Percentiles rank a stretch among this genome's conserved stretches.
Conservation (phyloP, 345 rosid species). For the Eucalyptus regnans region DNA sequence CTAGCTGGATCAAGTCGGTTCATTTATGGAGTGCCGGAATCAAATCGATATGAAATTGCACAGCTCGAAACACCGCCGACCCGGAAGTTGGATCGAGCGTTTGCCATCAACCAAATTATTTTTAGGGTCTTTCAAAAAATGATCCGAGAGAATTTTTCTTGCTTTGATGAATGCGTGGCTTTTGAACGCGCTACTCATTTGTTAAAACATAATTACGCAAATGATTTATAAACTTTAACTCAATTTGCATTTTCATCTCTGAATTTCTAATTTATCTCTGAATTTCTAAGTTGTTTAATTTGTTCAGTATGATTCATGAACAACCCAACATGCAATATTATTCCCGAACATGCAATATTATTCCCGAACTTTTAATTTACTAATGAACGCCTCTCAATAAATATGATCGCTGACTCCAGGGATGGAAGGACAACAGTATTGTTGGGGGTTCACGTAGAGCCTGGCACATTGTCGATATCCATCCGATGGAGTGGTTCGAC, state of each 20-base stretch:
- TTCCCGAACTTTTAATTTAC: background rate
- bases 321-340: background rate
- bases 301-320: too few relatives aligned
- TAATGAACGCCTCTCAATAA: background rate
- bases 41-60: too few relatives aligned
- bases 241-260: too few relatives aligned
- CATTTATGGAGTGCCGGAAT: too few relatives aligned
- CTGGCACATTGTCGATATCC: background rate
- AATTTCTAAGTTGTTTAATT: too few relatives aligned
- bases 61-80: too few relatives aligned
- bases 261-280: too few relatives aligned
- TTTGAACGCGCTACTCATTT: background rate
- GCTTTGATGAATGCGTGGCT: background rate
- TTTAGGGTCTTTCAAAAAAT: too few relatives aligned
- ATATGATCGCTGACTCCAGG: background rate
- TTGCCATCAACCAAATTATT: too few relatives aligned
- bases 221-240: background rate
- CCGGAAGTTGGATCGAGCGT: too few relatives aligned
- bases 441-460: background rate
- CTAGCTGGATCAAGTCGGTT: too few relatives aligned
- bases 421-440: background rate
- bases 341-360: background rate
- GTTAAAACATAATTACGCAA: background rate
- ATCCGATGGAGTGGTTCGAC: slow-evolving; percentile 25
- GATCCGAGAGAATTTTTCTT: background rate